Percentiles rank a stretch among this genome's conserved stretches.
Conservation (phyloP, 768 basidiomycete genomes). For the Cystofilobasidium macerans region DNA sequence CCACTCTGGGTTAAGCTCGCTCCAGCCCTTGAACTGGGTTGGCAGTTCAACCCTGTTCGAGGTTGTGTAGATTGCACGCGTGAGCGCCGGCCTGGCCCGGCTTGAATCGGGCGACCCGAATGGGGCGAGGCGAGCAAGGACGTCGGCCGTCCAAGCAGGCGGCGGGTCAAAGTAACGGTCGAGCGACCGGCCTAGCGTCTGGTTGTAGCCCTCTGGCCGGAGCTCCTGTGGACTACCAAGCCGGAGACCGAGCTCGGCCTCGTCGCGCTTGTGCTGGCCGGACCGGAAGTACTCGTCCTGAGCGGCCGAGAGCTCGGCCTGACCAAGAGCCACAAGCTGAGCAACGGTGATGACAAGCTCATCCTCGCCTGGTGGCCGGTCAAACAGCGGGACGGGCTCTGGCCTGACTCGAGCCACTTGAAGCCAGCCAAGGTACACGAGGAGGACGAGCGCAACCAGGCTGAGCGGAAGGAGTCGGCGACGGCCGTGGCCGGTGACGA, state of each 20-base stretch:
- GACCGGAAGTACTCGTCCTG: neutral
- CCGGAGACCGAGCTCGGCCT: neutral
- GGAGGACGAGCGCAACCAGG: neutral
- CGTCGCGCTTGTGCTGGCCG: neutral
- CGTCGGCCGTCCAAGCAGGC: neutral
- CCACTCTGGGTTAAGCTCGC: constrained; percentile 4
- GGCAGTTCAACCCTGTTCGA: neutral
- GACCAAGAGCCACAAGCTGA: constrained; percentile 3
- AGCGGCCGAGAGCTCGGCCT: neutral
- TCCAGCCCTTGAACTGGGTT: constrained; percentile 21
- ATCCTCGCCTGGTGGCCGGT: too few species aligned
- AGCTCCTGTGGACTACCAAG: constrained; percentile 8
- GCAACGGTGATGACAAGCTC: constrained; percentile 3
- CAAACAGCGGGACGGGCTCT: too few species aligned
- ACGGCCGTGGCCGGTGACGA: neutral
- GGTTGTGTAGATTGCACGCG: constrained; percentile 20
- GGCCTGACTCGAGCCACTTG: too few species aligned
- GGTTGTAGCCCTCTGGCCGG: neutral
- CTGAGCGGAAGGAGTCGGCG: neutral
- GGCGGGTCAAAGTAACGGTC: constrained; percentile 1
- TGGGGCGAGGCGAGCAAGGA: constrained; percentile 1
- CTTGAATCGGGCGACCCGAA: neutral
- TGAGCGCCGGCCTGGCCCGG: neutral
- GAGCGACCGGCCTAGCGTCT: neutral
- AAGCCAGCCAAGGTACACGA: too few species aligned